phyloP scores from a whole-genome alignment of 2,329 filamentous ascomycete genomes.

The Ambrosiella beaveri region DNA sequence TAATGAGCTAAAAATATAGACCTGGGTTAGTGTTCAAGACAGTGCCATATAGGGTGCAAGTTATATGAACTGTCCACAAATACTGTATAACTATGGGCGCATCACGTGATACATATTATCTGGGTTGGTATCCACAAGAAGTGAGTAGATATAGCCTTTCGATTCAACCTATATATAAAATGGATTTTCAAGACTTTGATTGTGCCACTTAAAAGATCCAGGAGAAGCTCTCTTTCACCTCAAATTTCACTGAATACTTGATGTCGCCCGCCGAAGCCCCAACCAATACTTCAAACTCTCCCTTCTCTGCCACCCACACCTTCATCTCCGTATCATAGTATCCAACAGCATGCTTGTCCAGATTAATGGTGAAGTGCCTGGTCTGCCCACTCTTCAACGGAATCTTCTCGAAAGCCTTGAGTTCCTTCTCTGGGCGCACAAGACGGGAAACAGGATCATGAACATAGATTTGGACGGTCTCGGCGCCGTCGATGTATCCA shows the following conservation, averaged over 20 bases:
- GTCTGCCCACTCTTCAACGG: conserved; percentile 39
- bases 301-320: conserved; percentile 50
- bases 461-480: conserved; percentile 53
- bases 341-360: conserved; percentile 35
- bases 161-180: too few species aligned
- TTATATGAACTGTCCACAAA: too few species aligned
- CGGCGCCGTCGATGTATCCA: conserved; percentile 37
- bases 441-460: conserved; percentile 44
- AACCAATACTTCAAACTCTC: conserved; percentile 41
- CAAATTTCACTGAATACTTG: conserved; percentile 34
- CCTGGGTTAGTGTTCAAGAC: too few species aligned
- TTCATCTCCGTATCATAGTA: conserved; percentile 45
- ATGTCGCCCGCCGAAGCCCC: conserved; percentile 47
- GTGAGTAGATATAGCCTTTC: too few species aligned
- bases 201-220: conserved; percentile 37
- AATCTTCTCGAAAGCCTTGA: conserved; percentile 52
- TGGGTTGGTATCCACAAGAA: too few species aligned
- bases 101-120: too few species aligned
- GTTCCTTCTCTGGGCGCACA: conserved; percentile 51
- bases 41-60: too few species aligned
- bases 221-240: conserved; percentile 46
- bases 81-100: too few species aligned
- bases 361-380: conserved; percentile 27
- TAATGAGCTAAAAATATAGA: too few species aligned
- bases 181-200: too few species aligned